Evolutionary conservation across 1,284 basidiomycete species (phyloP).

Genomic region (Coriolopsis trogii): DNA sequence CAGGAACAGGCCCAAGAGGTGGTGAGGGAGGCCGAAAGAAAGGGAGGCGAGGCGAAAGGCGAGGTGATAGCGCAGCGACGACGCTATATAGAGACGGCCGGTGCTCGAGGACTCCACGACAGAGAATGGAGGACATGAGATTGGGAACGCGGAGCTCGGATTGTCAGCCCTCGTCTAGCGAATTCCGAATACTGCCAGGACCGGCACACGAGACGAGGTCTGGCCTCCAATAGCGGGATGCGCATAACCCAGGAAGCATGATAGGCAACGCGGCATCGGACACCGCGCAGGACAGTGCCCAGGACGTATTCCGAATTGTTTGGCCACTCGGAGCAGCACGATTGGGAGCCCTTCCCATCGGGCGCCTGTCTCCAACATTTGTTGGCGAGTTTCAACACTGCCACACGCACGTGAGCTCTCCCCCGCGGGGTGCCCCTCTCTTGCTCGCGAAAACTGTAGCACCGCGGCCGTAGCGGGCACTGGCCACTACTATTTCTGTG

Average conservation of each 20-base stretch:
- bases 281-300: conserved; percentile 17
- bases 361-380: neutral
- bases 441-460: neutral
- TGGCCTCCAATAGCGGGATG: conserved; percentile 18
- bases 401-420: neutral
- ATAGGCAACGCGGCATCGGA: conserved; percentile 7
- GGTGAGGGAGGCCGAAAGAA: conserved; percentile 9
- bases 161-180: conserved; percentile 15
- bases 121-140: conserved; percentile 14
- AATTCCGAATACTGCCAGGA: conserved; percentile 26
- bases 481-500: too few species aligned
- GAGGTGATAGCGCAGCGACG: neutral
- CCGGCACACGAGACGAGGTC: conserved; percentile 5
- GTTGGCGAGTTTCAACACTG: neutral
- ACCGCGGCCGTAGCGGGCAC: too few species aligned
- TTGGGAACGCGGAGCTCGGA: conserved; percentile 20
- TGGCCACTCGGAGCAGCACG: conserved; percentile 18
- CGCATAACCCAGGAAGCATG: conserved; percentile 16
- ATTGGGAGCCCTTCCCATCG: neutral
- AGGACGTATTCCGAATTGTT: conserved; percentile 18
- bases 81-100: conserved; percentile 15
- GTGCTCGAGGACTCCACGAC: conserved; percentile 4
- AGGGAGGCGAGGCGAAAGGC: conserved; percentile 5
- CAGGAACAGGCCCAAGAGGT: conserved; percentile 2
- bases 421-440: neutral